Evolutionary conservation across 2,329 filamentous ascomycete genomes (phyloP).

Genomic region (Salinomyces thailandicus): DNA sequence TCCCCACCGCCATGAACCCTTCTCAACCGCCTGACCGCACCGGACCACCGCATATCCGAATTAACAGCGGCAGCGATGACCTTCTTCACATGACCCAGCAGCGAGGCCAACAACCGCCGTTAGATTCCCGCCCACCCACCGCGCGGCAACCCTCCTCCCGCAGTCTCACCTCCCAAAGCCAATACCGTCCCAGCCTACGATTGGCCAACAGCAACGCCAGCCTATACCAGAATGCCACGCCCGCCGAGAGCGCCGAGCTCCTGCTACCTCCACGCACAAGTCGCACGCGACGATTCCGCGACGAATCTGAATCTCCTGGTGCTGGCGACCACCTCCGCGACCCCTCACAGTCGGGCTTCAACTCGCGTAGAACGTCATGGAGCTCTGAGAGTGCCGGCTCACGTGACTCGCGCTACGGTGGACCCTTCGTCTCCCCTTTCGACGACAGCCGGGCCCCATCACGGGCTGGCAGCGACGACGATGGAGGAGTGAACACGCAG

Average conservation of each 20-base stretch:
- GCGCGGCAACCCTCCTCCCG: conserved; percentile 33
- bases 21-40: conserved; percentile 18
- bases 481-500: conserved; percentile 56
- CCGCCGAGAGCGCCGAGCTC: conserved; percentile 39
- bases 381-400: conserved; percentile 47
- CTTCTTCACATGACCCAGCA: conserved; percentile 31
- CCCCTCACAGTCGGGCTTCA: conserved; percentile 41
- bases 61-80: conserved; percentile 52
- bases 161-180: conserved; percentile 31
- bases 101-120: conserved; percentile 9
- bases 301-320: conserved; percentile 36
- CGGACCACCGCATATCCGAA: conserved; percentile 48
- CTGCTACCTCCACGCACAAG: conserved; percentile 41
- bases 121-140: conserved; percentile 25
- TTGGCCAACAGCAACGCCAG: conserved; percentile 12
- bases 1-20: conserved; percentile 4
- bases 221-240: conserved; percentile 18
- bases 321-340: conserved; percentile 30
- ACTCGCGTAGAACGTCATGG: conserved; percentile 55
- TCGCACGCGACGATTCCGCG: conserved; percentile 40
- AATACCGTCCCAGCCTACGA: conserved; percentile 26
- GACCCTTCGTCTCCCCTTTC: conserved; percentile 45
- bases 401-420: conserved; percentile 40
- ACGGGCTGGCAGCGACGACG: conserved; percentile 52
- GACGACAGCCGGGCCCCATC: conserved; percentile 51